phyloP scores from a whole-genome alignment of 2,329 filamentous ascomycete species.

The Paracamarosporium sp. region DNA sequence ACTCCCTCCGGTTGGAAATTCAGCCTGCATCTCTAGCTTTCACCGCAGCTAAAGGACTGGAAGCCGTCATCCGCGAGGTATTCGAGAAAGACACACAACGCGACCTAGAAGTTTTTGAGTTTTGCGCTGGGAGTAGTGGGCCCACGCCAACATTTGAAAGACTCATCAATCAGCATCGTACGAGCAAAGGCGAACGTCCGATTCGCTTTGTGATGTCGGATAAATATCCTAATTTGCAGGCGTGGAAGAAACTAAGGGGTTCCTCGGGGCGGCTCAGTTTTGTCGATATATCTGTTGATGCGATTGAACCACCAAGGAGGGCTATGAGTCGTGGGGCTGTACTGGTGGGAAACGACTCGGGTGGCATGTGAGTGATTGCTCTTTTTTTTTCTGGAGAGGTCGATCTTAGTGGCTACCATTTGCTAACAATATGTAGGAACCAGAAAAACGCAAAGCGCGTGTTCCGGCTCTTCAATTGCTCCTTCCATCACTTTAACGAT shows the following conservation, averaged over 20 bases:
- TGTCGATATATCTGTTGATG: slow-evolving; percentile 68
- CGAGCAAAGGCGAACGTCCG: slow-evolving; percentile 17
- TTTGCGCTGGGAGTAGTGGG: slow-evolving; percentile 77
- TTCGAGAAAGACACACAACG: slow-evolving; percentile 20
- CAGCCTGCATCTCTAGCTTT: slow-evolving; percentile 8
- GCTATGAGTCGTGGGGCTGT: slow-evolving; percentile 23
- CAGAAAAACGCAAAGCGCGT: slow-evolving; percentile 44
- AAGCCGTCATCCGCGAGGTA: slow-evolving; percentile 14
- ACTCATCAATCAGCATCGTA: slow-evolving; percentile 35
- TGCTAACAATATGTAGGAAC: background rate
- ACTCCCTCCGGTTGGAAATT: too few relatives aligned
- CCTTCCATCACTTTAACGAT: slow-evolving; percentile 81
- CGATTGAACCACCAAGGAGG: slow-evolving; percentile 60
- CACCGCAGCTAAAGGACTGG: slow-evolving; percentile 2
- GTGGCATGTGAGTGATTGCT: background rate
- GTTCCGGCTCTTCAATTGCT: slow-evolving; percentile 74
- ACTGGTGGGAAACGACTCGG: background rate
- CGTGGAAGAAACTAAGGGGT: slow-evolving; percentile 39
- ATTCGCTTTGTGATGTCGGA: slow-evolving; percentile 51
- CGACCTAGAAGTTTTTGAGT: slow-evolving; percentile 73
- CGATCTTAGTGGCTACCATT: too few relatives aligned
- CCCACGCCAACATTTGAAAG: slow-evolving; percentile 63
- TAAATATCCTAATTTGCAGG: slow-evolving; percentile 46
- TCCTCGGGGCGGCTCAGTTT: slow-evolving; percentile 61
- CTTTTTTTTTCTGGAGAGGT: too few relatives aligned